Evolutionary conservation across 805 yeast species (phyloP).

Genomic region (Wickerhamomyces pijperi): DNA sequence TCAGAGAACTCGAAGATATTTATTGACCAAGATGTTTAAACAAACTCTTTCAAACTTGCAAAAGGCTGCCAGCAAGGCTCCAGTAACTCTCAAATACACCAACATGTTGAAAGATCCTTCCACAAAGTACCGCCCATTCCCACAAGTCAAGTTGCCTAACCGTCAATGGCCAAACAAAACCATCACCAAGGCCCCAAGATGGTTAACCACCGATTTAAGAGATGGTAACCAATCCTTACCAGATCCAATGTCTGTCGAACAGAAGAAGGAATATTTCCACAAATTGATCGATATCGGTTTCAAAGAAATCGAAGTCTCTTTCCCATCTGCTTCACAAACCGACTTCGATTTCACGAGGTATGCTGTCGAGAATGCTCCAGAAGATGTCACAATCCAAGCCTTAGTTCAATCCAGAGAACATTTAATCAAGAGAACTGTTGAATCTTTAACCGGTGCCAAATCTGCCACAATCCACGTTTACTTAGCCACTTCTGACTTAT

Average conservation of each 20-base stretch:
- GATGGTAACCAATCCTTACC: slow-evolving; percentile 79
- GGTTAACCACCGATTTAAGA: slow-evolving; percentile 72
- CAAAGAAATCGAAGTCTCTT: slow-evolving; percentile 72
- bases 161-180: slow-evolving; percentile 64
- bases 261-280: slow-evolving; percentile 65
- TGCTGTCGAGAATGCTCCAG: slow-evolving; percentile 72
- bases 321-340: slow-evolving; percentile 75
- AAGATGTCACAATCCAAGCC: slow-evolving; percentile 63
- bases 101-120: slow-evolving; percentile 67
- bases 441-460: slow-evolving; percentile 62
- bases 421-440: slow-evolving; percentile 62
- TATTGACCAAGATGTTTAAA: slow-evolving; percentile 12
- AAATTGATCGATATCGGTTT: slow-evolving; percentile 64
- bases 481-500: slow-evolving; percentile 65
- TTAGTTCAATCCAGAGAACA: slow-evolving; percentile 71
- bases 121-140: slow-evolving; percentile 44
- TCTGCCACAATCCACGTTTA: slow-evolving; percentile 63
- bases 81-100: slow-evolving; percentile 17
- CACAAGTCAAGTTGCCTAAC: slow-evolving; percentile 43
- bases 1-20: slow-evolving; percentile 1
- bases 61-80: slow-evolving; percentile 21
- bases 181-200: slow-evolving; percentile 64
- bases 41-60: slow-evolving; percentile 8
- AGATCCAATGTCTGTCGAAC: slow-evolving; percentile 70
- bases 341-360: slow-evolving; percentile 75